Percentiles rank a stretch among this genome's conserved stretches.
Evolutionary conservation across 495 filamentous ascomycete genomes (phyloP).

Genomic region (Penicillium angulare): DNA sequence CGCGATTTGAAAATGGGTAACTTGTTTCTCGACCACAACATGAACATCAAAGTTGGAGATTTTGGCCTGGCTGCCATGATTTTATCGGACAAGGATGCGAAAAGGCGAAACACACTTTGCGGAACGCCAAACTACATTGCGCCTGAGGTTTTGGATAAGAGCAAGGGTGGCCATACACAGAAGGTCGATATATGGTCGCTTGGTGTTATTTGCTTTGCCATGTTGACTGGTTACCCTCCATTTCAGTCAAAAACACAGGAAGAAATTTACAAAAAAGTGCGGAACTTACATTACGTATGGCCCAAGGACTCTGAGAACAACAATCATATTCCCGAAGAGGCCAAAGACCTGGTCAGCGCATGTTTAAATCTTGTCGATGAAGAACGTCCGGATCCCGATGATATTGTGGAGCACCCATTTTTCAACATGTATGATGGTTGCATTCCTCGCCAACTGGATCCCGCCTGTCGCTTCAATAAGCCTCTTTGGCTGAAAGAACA

Average conservation of each 20-base stretch:
- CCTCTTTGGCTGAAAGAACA: conserved; percentile 45
- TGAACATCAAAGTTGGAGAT: conserved; percentile 98
- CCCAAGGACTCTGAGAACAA: conserved; percentile 52
- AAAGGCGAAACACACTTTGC: conserved; percentile 84
- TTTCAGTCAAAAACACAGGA: conserved; percentile 85
- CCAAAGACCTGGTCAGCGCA: conserved; percentile 74
- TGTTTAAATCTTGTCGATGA: conserved; percentile 74
- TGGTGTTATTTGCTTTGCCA: conserved; percentile 91
- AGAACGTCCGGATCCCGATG: conserved; percentile 71
- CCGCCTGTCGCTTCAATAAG: conserved; percentile 37
- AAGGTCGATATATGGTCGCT: conserved; percentile 97
- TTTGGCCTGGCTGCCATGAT: conserved; percentile 95
- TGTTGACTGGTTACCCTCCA: conserved; percentile 85
- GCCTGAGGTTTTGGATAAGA: conserved; percentile 79
- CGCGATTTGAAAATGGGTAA: conserved; percentile 98
- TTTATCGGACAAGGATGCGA: conserved; percentile 79
- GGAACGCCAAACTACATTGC: conserved; percentile 99
- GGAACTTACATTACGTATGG: conserved; percentile 73
- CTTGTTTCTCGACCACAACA: conserved; percentile 89
- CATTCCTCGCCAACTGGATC: conserved; percentile 48
- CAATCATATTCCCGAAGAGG: conserved; percentile 55
- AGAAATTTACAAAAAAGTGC: conserved; percentile 78
- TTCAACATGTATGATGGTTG: conserved; percentile 63
- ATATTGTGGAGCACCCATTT: conserved; percentile 79
- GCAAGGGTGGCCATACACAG: conserved; percentile 82